Evolutionary conservation across 2,329 filamentous ascomycete genomes (phyloP), one percentile per base, ranked within the genome.

Genomic region (Colletotrichum sojae): DNA sequence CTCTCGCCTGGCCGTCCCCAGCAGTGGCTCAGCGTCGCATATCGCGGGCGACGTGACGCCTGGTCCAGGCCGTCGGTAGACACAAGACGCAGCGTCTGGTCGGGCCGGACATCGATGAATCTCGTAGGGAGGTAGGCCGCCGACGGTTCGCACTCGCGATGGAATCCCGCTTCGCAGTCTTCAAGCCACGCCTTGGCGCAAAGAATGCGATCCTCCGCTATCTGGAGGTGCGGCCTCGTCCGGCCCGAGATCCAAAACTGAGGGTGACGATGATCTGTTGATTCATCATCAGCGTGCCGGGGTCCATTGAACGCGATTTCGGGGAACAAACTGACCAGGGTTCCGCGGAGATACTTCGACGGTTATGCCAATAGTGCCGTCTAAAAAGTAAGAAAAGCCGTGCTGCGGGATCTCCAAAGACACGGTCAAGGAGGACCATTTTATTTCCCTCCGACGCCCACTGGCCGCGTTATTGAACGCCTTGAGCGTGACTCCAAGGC

Each of bases 21-120:
- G 27, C n/a, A 54, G 16, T 66, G 40, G 18, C 63, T 66, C 18
- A 66, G 25, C 0, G 40, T 61, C 0, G 63, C 63, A 16, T 66
- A 66, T 0, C 56, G 40, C 5, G 46, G 13, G 2, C 12, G 5
- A 3, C 9, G 20, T 4, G 12, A 5, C 36, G 10, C 5, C 10
- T 18, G 36, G 6, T 5, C 25, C 2, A 55, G 5, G 5, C 2
- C 8, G 2, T 16, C 12, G 4, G 20, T 22, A 1, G 39, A 4
- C 9, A 48, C 5, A 1, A 66, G 56, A 4, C 56, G 63, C 12
- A 56, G 6, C 4, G 25, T 20, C 16, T 49, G 18, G 10, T 1
- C 16, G 4, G 16, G 51, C 6, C 20, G 9, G 1, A 18, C 48
- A 12, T 66, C 49, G 1, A 66, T 54, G 5, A 66, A 18, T 16